These are phyloP conservation scores for Macrolepiota dolichaula DNA, from an alignment of 768 basidiomycete species.

Conservation along the genomic window DNA sequence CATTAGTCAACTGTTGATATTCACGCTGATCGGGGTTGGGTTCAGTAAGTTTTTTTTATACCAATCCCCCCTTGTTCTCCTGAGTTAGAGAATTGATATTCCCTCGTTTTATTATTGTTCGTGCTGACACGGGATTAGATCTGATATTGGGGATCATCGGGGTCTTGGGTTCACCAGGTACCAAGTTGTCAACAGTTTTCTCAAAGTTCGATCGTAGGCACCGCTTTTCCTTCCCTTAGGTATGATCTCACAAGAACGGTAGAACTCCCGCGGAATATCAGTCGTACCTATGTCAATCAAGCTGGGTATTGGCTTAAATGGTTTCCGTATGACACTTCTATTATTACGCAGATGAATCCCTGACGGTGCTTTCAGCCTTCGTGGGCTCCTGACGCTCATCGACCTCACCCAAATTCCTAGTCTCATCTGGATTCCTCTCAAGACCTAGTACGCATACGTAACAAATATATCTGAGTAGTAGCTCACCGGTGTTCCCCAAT, in stretches of 20 bases:
- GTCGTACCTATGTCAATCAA: conserved; percentile 76
- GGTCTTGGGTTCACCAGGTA: conserved; percentile 21
- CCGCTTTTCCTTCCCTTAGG: conserved; percentile 10
- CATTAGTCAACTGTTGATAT: conserved; percentile 80
- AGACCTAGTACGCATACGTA: conserved; percentile 61
- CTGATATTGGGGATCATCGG: conserved; percentile 29
- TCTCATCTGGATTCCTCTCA: conserved; percentile 65
- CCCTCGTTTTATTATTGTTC: background rate
- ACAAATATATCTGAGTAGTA: conserved; percentile 31
- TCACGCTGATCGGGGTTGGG: conserved; percentile 74
- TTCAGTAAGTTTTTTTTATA: conserved; percentile 50
- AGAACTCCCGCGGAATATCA: conserved; percentile 65
- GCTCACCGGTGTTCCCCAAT: background rate
- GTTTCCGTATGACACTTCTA: conserved; percentile 55
- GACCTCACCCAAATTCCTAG: conserved; percentile 85
- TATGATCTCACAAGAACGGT: background rate
- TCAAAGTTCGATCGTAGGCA: conserved; percentile 26
- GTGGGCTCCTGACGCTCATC: conserved; percentile 80
- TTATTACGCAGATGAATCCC: background rate
- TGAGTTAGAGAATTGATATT: no score
- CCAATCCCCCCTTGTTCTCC: no score
- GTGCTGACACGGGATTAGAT: conserved; percentile 14
- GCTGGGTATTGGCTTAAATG: conserved; percentile 79
- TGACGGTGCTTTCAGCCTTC: conserved; percentile 35
- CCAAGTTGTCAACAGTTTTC: conserved; percentile 23